A percentile compares a stretch with the other conserved stretches of the same genome.
These are phyloP conservation scores for Monosporascus sp. DNA, from an alignment of 2,329 filamentous ascomycete genomes.

Conservation along the genomic window DNA sequence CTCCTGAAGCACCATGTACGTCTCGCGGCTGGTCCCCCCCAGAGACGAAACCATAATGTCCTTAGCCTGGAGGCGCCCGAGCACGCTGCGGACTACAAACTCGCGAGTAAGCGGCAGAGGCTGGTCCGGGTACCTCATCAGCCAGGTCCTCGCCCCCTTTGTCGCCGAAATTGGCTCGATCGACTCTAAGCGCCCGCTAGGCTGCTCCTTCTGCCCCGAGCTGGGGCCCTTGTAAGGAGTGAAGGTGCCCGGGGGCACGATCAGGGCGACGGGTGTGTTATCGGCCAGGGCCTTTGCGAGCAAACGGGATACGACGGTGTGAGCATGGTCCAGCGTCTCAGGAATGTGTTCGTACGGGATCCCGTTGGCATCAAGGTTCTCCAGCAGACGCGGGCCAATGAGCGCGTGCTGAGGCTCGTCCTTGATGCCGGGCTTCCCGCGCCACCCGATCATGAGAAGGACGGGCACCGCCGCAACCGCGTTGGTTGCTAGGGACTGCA, in stretches of 20 bases:
- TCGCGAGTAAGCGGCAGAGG: background rate
- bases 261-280: constrained; percentile 1
- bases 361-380: constrained; percentile 1
- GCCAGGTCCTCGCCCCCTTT: no score
- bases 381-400: background rate
- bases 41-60: constrained; percentile 1
- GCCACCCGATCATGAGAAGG: constrained; percentile 3
- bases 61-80: background rate
- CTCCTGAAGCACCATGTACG: constrained; percentile 2
- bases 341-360: constrained; percentile 1
- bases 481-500: constrained; percentile 3
- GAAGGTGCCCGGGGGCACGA: background rate
- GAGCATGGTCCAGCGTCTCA: background rate
- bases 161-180: no score
- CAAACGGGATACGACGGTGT: background rate
- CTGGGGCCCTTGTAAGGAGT: background rate
- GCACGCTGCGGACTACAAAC: background rate
- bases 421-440: constrained; percentile 2
- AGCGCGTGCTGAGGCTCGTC: constrained; percentile 3
- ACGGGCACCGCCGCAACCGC: constrained; percentile 1
- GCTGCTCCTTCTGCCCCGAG: background rate
- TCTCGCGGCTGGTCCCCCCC: constrained; percentile 2
- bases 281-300: background rate
- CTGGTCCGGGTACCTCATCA: no score
- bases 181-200: no score